A percentile compares a stretch with the other conserved stretches of the same genome.
Conservation (phyloP, 805 yeast genomes). For the Hanseniaspora lindneri region DNA sequence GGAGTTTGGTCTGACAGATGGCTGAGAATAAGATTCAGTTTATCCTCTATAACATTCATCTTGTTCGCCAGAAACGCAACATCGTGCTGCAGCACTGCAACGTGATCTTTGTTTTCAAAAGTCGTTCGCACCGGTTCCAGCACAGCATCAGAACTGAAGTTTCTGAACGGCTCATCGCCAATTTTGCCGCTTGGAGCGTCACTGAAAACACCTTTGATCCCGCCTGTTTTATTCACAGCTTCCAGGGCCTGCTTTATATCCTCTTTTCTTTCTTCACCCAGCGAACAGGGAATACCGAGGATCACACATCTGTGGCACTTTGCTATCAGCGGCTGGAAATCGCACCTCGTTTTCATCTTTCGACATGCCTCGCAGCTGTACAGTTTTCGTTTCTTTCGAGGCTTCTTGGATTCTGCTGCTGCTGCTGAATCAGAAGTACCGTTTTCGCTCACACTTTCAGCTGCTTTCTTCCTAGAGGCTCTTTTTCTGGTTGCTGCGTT, state of each 20-base stretch:
- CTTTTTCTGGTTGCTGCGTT: no score
- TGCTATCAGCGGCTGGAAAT: constrained; percentile 33
- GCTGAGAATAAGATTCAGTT: not conserved
- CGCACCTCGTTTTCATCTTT: constrained; percentile 48
- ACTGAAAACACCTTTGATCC: constrained; percentile 2
- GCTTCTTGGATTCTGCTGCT: constrained; percentile 17
- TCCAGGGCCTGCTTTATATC: constrained; percentile 20
- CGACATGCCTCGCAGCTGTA: constrained; percentile 43
- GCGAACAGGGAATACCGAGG: constrained; percentile 38
- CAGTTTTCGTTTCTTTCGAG: constrained; percentile 32
- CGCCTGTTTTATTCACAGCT: constrained; percentile 1
- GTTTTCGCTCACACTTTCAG: constrained; percentile 16
- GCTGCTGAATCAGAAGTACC: constrained; percentile 18
- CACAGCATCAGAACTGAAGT: no score
- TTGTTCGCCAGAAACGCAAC: not conserved
- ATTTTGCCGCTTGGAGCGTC: not conserved
- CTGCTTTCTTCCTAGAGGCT: constrained; percentile 17
- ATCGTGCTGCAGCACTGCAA: not conserved
- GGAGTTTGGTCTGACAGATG: no score
- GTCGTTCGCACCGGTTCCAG: no score
- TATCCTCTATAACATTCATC: constrained; percentile 7
- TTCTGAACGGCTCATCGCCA: no score
- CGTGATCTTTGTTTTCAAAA: not conserved
- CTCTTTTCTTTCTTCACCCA: constrained; percentile 28
- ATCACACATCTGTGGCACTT: constrained; percentile 45